A percentile compares a stretch with the other conserved stretches of the same genome.
phyloP scores from a whole-genome alignment of 78 protist genomes.

The Protostelium mycophagum region DNA sequence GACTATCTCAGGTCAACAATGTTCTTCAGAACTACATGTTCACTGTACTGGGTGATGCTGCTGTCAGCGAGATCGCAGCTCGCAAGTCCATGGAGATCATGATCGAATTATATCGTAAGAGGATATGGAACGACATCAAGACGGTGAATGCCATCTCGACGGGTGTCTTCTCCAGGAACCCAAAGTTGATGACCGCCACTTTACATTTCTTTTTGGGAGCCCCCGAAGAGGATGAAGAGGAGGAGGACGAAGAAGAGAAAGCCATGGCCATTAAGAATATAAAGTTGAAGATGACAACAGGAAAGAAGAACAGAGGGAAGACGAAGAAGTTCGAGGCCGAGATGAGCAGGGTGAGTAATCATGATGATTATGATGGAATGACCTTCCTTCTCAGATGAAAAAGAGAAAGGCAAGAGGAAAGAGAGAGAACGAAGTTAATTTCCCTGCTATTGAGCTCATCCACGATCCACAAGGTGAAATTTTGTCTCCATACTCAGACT shows the following conservation, averaged over 20 bases:
- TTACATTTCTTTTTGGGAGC: constrained; percentile 72
- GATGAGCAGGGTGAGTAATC: constrained; percentile 14
- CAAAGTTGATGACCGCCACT: constrained; percentile 59
- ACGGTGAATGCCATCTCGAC: constrained; percentile 83
- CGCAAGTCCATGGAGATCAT: constrained; percentile 73
- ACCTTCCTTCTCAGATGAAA: not conserved
- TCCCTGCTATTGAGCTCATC: constrained; percentile 72
- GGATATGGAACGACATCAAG: constrained; percentile 74
- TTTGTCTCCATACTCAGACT: not conserved
- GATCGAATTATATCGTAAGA: constrained; percentile 75
- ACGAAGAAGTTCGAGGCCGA: constrained; percentile 24
- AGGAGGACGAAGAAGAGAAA: constrained; percentile 8
- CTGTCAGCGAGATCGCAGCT: constrained; percentile 40
- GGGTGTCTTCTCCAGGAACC: constrained; percentile 65
- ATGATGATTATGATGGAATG: not conserved
- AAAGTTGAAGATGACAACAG: constrained; percentile 6
- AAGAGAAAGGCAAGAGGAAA: constrained; percentile 4
- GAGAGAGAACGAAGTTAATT: constrained; percentile 12
- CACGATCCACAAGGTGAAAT: constrained; percentile 79
- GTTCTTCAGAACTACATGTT: constrained; percentile 77
- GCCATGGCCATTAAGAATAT: constrained; percentile 15
- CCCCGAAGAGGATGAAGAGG: constrained; percentile 48
- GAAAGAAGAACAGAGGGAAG: constrained; percentile 38
- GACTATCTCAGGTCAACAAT: constrained; percentile 36
- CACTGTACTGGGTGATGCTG: constrained; percentile 62